Percentiles rank a stretch among this genome's conserved stretches.
phyloP scores from a whole-genome alignment of 169 alveolate species.

The Plasmodium chabaudi region DNA sequence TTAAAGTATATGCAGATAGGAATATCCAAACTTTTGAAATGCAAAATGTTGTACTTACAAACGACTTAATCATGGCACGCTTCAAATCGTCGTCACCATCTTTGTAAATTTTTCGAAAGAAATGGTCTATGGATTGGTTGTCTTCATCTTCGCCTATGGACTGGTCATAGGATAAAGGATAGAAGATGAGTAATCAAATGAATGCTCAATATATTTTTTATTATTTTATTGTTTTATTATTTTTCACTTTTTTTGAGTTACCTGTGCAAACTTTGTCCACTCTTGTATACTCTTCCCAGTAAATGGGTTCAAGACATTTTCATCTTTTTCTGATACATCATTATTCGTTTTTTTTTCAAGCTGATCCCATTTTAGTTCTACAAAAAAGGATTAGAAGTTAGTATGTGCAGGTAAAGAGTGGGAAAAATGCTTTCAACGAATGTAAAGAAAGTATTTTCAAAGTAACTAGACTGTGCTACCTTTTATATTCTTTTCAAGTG shows the following conservation, averaged over 20 bases:
- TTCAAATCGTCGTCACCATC: slow-evolving; percentile 66
- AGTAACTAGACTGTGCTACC: not conserved
- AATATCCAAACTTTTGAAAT: no score
- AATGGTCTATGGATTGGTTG: slow-evolving; percentile 26
- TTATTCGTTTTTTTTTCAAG: slow-evolving; percentile 3
- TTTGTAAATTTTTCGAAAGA: slow-evolving; percentile 44
- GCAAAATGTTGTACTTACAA: slow-evolving; percentile 7
- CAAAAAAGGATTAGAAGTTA: not conserved
- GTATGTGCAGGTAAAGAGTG: not conserved
- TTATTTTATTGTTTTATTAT: no score
- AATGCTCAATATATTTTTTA: not conserved
- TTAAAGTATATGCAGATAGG: no score
- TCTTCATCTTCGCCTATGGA: slow-evolving; percentile 49
- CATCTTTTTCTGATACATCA: not conserved
- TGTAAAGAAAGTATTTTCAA: no score
- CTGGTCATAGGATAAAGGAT: not conserved
- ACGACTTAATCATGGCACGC: slow-evolving; percentile 62
- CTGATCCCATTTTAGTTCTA: slow-evolving; percentile 29
- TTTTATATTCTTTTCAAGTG: slow-evolving; percentile 17
- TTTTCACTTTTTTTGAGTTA: not conserved
- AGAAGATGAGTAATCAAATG: not conserved
- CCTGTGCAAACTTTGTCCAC: slow-evolving; percentile 46
- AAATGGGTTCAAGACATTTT: slow-evolving; percentile 36
- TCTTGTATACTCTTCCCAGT: slow-evolving; percentile 60
- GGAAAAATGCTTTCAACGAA: no score